Evolutionary conservation across 768 basidiomycete species (phyloP), one percentile per base, ranked within the genome.

Genomic region (Mycena rebaudengoi): DNA sequence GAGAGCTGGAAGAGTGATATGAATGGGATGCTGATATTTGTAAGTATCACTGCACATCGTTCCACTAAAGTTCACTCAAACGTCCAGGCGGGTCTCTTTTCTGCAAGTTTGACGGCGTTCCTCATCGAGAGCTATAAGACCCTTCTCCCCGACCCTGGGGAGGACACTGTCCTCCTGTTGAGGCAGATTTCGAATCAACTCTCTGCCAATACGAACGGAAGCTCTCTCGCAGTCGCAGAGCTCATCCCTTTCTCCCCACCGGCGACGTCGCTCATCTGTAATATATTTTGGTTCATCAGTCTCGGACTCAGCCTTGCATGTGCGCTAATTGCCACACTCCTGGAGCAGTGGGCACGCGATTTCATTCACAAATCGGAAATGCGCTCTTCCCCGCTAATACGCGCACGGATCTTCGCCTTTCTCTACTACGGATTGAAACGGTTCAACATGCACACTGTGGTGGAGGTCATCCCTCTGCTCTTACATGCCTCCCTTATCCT

Each of bases 401-500:
- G 25, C 26, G 44, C 44, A 3, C 44, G 44, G 5, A 26, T 46
- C 23, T 46, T 46, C 26, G 11, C 44, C 10, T 46, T 26, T 46
- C 25, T 46, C 3, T 46, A 46, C 21, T 46, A 46, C 26, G 44
- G 44, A 8, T 28, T 46, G 23, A 46, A 46, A 16, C 44, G 44
- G 8, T 46, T 46, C 44, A 46, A 28, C 23, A 46, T 46, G 44
- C 44, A 46, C 21, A 18, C 14, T 4, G 44, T 46, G 14, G 44
- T 46, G 21, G 44, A 46, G 18, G 21, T 46, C 23, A 25, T 67
- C 30, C 66, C 66, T 18, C n/a, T 64, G 13, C 49, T 67, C 35
- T 32, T 67, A 30, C 66, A 67, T 28, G 25, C 59, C 7, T 63
- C 66, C 12, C 57, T 67, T 5, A 56, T 35, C 11, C 20, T 67